Evolutionary conservation across 345 rosid genomes (phyloP), one percentile per base, ranked within the genome.

Genomic region (Acer yangbiense): DNA sequence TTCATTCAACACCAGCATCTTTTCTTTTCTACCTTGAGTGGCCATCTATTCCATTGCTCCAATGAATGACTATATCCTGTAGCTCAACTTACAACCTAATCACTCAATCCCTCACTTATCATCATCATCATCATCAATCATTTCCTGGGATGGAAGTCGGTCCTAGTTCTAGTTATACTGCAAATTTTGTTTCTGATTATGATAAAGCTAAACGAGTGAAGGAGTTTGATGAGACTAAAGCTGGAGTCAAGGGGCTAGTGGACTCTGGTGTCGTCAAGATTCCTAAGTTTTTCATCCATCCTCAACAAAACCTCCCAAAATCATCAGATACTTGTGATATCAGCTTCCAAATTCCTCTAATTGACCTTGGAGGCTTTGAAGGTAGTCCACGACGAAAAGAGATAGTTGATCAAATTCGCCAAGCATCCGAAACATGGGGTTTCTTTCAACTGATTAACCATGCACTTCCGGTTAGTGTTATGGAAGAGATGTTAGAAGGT

Each of bases 361-460:
- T 89, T 21, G 86, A 89, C 80, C 68, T 87, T 1, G 76, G 73
- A 29, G 83, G 85, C 60, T 50, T 55, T 9, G 77, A 82, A 18
- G 71, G 67, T 10, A 1, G 55, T 29, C 6, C 39, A 35, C 58
- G 61, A 23, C 67, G 79, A 21, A 32, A 9, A n/a, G 82, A 73
- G 76, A 78, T 85, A 6, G 78, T 81, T 13, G 23, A 72, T 18
- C 70, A 76, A 77, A 81, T 86, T 18, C 12, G 80, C 3, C 68
- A 48, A 48, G 89, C 87, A 8, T 77, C 88, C 16, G 84, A 82
- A 75, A 85, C 68, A 14, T 83, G 92, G 88, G 92, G 87, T 13
- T 79, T 89, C 60, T 87, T 89, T 77, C 90, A 89, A 62, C 72
- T 89, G 67, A 79, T 87, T 44, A 84, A 87, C 64, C 88, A 89